Evolutionary conservation across 2,329 filamentous ascomycete species (phyloP).

Genomic region (Nothopassalora personata): DNA sequence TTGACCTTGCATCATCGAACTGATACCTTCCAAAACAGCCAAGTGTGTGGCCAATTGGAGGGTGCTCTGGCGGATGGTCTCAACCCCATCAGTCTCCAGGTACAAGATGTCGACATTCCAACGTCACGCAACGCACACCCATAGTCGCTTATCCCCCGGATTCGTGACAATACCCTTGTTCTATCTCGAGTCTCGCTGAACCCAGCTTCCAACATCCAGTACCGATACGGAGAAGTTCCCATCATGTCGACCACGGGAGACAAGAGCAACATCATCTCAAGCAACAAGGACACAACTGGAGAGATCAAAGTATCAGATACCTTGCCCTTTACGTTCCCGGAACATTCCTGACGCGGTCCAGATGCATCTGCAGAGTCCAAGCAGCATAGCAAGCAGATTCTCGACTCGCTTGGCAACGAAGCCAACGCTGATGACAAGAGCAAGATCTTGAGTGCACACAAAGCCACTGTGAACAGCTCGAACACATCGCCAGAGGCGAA

Average conservation of each 20-base stretch:
- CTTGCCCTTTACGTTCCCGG: neutral
- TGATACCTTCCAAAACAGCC: too few relatives aligned
- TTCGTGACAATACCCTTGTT: too few relatives aligned
- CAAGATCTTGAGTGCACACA: conserved; percentile 52
- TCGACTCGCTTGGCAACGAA: conserved; percentile 43
- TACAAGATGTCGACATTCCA: neutral
- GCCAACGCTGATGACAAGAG: conserved; percentile 1
- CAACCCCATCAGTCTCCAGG: neutral
- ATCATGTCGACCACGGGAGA: conserved; percentile 16
- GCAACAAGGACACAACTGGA: conserved; percentile 56
- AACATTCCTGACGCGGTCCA: conserved; percentile 8
- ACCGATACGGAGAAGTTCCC: neutral
- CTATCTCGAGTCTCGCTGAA: too few relatives aligned
- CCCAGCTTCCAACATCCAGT: too few relatives aligned
- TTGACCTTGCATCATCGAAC: too few relatives aligned
- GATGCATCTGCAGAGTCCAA: conserved; percentile 52
- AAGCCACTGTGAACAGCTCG: conserved; percentile 48
- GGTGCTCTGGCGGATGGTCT: neutral
- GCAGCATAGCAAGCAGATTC: conserved; percentile 50
- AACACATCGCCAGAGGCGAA: conserved; percentile 53
- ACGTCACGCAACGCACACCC: neutral
- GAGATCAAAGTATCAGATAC: conserved; percentile 45
- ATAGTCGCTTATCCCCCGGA: too few relatives aligned
- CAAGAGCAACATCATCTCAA: conserved; percentile 43
- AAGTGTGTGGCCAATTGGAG: neutral